Base-by-base conservation (phyloP, 1,139 yeast genomes). In the Taphrina populina region DNA sequence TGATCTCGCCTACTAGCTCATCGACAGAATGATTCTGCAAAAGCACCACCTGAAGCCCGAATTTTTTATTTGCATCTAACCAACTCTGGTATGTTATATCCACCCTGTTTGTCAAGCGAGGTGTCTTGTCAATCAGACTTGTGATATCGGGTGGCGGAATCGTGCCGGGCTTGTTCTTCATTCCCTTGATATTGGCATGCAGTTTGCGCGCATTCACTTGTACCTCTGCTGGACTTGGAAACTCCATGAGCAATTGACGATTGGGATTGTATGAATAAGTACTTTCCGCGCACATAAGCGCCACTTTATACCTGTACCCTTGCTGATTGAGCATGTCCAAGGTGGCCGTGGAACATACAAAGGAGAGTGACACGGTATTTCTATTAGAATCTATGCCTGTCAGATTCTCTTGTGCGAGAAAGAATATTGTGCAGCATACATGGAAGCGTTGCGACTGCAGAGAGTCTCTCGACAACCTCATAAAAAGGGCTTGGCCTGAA, bases 91-190 rank as follows among this genome's bases (percentile, higher is more conserved):
- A 56, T 17, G 46, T 36, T 11, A 69, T 45, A 10, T 65, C 68
- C 15, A 70, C 56, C 6, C 59, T 35, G 39, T 67, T 66, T 15
- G 46, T 21, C 10, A 49, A 26, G n/a, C 54, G 24, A n/a, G 54
- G 46, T 13, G 54, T 37, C 19, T 27, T 19, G 13, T 57, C 51
- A 5, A 61, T 26, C 17, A 37, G 52, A 19, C 60, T 59, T 0
- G 73, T 70, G 29, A 72, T 40, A 54, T 73, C 73, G 0, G 69
- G 71, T 0, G 76, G 75, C 41, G 64, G 62, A 2, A 73, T 67
- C 0, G 75, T 69, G 1, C 76, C 76, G 0, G 67, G 67, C 51
- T 65, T 64, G 29, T 70, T 70, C 53, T 70, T 69, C 20, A 73
- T 61, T 2, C 76, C 76, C 3, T 72, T 67, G 52, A 65, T 58